A percentile compares a stretch with the other conserved stretches of the same genome.
Conservation (phyloP, 306 rosid genomes). For the Trifolium fragiferum region DNA sequence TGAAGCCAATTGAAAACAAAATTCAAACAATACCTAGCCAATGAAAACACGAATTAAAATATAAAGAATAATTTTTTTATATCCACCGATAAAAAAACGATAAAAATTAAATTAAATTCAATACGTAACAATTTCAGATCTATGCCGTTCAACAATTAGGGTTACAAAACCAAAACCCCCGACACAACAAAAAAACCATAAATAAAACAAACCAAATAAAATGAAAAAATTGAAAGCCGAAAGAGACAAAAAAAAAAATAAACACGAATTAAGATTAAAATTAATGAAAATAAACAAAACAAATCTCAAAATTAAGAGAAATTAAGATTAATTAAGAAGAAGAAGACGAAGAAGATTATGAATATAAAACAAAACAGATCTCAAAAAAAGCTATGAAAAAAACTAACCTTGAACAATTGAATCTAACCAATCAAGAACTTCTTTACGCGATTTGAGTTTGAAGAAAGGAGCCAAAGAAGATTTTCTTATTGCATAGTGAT, state of each 20-base stretch:
- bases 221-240: neutral
- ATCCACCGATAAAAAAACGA: neutral
- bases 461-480: constrained; percentile 36
- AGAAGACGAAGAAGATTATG: neutral
- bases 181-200: neutral
- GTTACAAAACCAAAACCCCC: neutral
- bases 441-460: constrained; percentile 79
- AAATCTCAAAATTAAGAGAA: neutral
- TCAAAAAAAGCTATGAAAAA: neutral
- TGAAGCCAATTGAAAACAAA: constrained; percentile 20
- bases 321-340: neutral
- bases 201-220: neutral
- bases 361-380: neutral
- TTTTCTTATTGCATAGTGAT: constrained; percentile 54
- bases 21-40: neutral
- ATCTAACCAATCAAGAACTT: constrained; percentile 79
- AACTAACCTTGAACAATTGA: constrained; percentile 74
- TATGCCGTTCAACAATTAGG: neutral
- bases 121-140: constrained; percentile 3
- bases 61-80: neutral
- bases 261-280: neutral
- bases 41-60: neutral
- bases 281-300: neutral
- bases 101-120: neutral
- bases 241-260: neutral